Base-by-base conservation (phyloP, 192 early-diverging fungal genomes). In the Gaertneriomyces sp. region DNA sequence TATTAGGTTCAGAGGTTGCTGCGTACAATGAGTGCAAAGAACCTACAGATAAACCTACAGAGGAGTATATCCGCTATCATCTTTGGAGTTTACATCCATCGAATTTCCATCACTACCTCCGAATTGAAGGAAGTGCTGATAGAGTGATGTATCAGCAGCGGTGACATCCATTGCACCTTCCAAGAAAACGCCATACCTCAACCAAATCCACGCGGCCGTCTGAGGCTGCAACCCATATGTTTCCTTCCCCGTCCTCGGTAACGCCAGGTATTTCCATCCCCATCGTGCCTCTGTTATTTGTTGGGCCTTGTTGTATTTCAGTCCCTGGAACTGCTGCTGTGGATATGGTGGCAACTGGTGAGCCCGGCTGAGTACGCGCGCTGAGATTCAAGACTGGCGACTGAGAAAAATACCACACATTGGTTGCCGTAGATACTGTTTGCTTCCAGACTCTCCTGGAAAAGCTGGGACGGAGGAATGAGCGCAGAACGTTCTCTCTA, bases 31-130 rank as follows among this genome's bases (percentile, higher is more conserved):
- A 17, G 47, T 14, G 12, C 7, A 50, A 10, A 33, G 25, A 33
- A 33, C 25, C 25, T 33, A 33, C 25, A 33, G 25, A 10, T n/a
- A 7, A 60, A 42, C 76, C 79, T 85, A 87, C 80, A 95, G 69
- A 1, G 91, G 85, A 4, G 88, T 89, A 71, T 93, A 93, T 11
- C 93, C 93, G 61, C 82, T 86, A 33, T 88, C 74, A 61, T 95
- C 93, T 66, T 90, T 81, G 39, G 75, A 79, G 70, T 93, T 84
- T 11, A 70, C 64, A n/a, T 77, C 63, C 14, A 70, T 45, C 33
- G 70, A 60, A 19, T 38, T 45, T 8, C 60, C 70, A 43, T 45
- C 50, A 5, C 60, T 58, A 25, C 60, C 68, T 11, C 68, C 68
- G 19, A 40, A 40, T 16, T 39, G 79, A 72, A 51, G 77, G 69